Evolutionary conservation across 106 monocot genomes (phyloP).

Genomic region (Acorus calamus): DNA sequence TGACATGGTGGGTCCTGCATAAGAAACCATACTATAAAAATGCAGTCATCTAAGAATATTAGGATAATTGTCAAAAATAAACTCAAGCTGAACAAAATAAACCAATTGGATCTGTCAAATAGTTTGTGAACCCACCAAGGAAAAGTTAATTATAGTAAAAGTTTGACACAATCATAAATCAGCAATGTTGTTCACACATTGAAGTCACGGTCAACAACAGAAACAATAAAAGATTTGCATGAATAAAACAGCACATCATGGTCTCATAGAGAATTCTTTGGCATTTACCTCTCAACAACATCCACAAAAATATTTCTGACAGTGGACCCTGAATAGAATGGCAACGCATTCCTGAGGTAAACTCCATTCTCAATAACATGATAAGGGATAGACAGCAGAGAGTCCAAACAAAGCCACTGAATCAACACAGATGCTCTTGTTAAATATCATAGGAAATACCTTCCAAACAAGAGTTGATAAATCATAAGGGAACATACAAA

Average conservation of each 20-base stretch:
- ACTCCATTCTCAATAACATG: conserved; percentile 13
- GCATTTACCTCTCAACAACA: conserved; percentile 68
- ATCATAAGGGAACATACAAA: neutral
- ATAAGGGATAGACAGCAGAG: conserved; percentile 54
- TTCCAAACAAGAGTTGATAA: neutral
- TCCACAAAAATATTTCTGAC: conserved; percentile 42
- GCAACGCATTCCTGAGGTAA: conserved; percentile 1
- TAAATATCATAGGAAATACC: neutral
- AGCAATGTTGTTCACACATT: too few relatives aligned
- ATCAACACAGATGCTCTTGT: conserved; percentile 7
- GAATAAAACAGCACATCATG: neutral
- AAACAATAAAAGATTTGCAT: neutral
- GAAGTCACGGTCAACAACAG: too few relatives aligned
- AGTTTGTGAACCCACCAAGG: too few relatives aligned
- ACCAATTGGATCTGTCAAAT: too few relatives aligned
- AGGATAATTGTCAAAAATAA: too few relatives aligned
- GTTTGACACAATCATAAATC: too few relatives aligned
- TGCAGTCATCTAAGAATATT: too few relatives aligned
- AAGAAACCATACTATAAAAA: too few relatives aligned
- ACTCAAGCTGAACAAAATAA: too few relatives aligned
- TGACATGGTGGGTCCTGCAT: too few relatives aligned
- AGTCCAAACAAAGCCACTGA: conserved; percentile 77
- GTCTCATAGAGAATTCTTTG: neutral
- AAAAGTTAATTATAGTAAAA: too few relatives aligned
- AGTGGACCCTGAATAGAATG: conserved; percentile 52